Percentiles rank a stretch among this genome's conserved stretches.
phyloP scores from a whole-genome alignment of 768 basidiomycete species.

The Obba rivulosa region DNA sequence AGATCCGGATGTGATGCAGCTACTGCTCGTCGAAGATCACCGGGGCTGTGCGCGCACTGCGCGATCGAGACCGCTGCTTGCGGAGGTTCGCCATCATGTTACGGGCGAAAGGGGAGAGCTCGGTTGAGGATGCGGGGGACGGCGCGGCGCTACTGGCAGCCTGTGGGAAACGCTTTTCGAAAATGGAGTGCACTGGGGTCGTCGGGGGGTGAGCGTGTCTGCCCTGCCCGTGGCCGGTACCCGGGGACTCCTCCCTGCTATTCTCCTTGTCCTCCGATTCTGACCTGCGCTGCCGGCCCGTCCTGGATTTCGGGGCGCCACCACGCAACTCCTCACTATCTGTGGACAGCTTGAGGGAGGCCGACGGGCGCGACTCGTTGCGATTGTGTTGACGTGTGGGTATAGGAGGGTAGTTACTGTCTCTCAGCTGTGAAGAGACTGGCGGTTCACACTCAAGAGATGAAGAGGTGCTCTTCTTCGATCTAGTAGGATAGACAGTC shows the following conservation, averaged over 20 bases:
- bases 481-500: not conserved
- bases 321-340: not conserved
- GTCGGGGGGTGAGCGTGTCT: slow-evolving; percentile 25
- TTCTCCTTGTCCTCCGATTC: slow-evolving; percentile 19
- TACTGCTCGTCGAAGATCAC: not conserved
- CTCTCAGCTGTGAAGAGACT: slow-evolving; percentile 2
- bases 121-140: slow-evolving; percentile 68
- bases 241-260: slow-evolving; percentile 5
- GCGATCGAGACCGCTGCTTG: slow-evolving; percentile 26
- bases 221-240: not conserved
- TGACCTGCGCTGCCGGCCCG: too few relatives aligned
- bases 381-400: slow-evolving; percentile 24
- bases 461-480: not conserved
- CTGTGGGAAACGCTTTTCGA: slow-evolving; percentile 23
- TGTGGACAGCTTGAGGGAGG: not conserved
- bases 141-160: slow-evolving; percentile 26
- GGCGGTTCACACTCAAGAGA: not conserved
- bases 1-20: not conserved
- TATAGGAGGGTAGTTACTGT: slow-evolving; percentile 9
- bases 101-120: slow-evolving; percentile 63
- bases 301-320: too few relatives aligned
- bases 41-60: slow-evolving; percentile 1
- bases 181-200: slow-evolving; percentile 39
- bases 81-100: slow-evolving; percentile 66
- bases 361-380: slow-evolving; percentile 10